phyloP scores from a whole-genome alignment of 306 rosid genomes.

The Potentilla sterilis region DNA sequence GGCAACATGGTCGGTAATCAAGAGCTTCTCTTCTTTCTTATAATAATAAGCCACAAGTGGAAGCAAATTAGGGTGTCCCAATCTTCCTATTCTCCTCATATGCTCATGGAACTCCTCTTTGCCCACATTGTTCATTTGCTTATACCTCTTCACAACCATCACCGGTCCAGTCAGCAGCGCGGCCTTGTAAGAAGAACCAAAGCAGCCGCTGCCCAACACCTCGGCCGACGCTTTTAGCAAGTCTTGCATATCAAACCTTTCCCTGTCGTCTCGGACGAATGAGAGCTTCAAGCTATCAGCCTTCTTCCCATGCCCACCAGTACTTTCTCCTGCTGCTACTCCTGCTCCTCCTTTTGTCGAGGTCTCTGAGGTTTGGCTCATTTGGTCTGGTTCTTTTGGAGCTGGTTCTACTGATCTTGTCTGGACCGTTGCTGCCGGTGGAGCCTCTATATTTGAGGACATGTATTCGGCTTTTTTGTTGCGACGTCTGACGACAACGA shows the following conservation, averaged over 20 bases:
- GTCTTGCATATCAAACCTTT: conserved; percentile 73
- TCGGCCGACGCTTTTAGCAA: conserved; percentile 85
- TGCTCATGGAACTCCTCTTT: conserved; percentile 81
- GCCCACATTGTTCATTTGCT: conserved; percentile 86
- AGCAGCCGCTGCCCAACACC: conserved; percentile 78
- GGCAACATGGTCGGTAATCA: conserved; percentile 50
- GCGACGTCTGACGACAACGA: conserved; percentile 40
- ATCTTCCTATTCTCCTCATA: conserved; percentile 80
- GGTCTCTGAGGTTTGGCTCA: conserved; percentile 1
- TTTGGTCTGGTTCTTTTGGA: neutral
- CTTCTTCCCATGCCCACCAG: conserved; percentile 28
- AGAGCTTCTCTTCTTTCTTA: conserved; percentile 86
- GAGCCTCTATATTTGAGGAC: conserved; percentile 32
- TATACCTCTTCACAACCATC: conserved; percentile 86
- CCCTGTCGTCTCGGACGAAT: conserved; percentile 57
- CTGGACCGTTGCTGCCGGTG: conserved; percentile 12
- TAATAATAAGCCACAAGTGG: conserved; percentile 90
- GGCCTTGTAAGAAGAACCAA: conserved; percentile 91
- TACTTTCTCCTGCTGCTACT: conserved; percentile 12
- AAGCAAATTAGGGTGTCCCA: conserved; percentile 63
- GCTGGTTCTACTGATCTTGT: conserved; percentile 10
- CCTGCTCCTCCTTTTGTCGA: conserved; percentile 5
- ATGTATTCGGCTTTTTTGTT: neutral
- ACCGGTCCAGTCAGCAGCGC: conserved; percentile 47
- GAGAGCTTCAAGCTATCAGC: conserved; percentile 49